Base-by-base conservation (phyloP, 1,284 basidiomycete species). In the Austroboletus niveus region DNA sequence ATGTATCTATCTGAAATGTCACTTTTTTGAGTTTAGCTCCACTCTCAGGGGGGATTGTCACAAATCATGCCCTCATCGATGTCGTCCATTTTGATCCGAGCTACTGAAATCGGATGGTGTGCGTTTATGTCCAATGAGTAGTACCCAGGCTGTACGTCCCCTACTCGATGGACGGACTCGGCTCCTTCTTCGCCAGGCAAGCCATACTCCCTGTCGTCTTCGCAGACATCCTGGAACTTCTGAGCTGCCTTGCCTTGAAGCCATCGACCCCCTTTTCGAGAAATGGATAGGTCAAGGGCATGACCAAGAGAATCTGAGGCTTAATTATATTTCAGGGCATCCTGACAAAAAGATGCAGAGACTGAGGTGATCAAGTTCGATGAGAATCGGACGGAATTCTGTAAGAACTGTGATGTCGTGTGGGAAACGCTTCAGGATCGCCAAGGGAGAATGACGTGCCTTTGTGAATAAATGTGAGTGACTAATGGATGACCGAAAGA, bases 171-270 rank as follows among this genome's bases (percentile, higher is more conserved):
- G 5, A 52, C n/a, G 10, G 45, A 34, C 12, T 57, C 57, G 1
- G 7, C 29, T 17, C 53, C 52, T 22, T 51, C 59, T 49, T 59
- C 55, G 12, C 45, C 42, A 36, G 52, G 72, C 47, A 71, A 57
- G 15, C 79, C 74, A 35, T 60, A 97, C 69, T 98, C 95, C 49
- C 94, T 75, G 66, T 98, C 94, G 64, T 97, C 96, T 35, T 83
- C 80, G 49, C 85, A 81, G 22, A 80, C 69, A 58, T 94, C 91
- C 93, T 94, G 97, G 50, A 86, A 85, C 50, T 74, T 79, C 65
- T 90, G 84, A 32, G 77, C 72, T n/a, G 72, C 74, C 34, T 95
- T 75, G 0, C 92, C 92, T 66, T 96, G 92, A 11, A 98, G 70
- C 95, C 95, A 98, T 43, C 96, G 74, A 46, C 84, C 87, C 0